These are phyloP conservation scores for Ustilago hordei DNA, from an alignment of 1,284 basidiomycete species.

Conservation along the genomic window DNA sequence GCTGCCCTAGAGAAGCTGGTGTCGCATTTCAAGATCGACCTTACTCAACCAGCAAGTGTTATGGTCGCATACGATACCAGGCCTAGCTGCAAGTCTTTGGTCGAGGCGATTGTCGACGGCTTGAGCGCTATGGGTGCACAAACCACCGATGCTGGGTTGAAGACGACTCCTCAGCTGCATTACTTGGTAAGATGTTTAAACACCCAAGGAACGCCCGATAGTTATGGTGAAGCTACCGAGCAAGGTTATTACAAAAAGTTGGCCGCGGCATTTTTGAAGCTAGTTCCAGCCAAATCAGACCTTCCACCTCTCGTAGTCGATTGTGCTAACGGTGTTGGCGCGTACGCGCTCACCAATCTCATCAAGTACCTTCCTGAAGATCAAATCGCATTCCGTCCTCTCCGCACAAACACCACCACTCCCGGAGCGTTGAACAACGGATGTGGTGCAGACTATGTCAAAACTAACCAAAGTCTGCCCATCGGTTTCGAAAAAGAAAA, in stretches of 20 bases:
- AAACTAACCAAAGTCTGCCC: slow-evolving; percentile 75
- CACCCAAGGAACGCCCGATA: slow-evolving; percentile 78
- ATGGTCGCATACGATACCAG: slow-evolving; percentile 94
- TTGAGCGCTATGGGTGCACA: slow-evolving; percentile 76
- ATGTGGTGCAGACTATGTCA: slow-evolving; percentile 97
- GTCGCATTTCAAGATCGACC: slow-evolving; percentile 79
- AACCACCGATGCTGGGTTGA: slow-evolving; percentile 76
- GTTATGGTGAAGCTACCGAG: slow-evolving; percentile 84
- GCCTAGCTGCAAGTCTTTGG: slow-evolving; percentile 85
- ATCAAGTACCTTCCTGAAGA: slow-evolving; percentile 61
- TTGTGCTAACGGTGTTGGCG: slow-evolving; percentile 97
- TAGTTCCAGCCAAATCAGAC: slow-evolving; percentile 72
- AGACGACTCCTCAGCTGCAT: slow-evolving; percentile 94
- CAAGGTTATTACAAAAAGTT: slow-evolving; percentile 90
- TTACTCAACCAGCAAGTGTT: slow-evolving; percentile 81
- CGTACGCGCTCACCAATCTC: slow-evolving; percentile 70
- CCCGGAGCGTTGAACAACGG: slow-evolving; percentile 81
- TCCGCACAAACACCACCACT: slow-evolving; percentile 72
- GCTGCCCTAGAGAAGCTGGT: slow-evolving; percentile 78
- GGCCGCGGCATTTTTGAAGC: slow-evolving; percentile 83
- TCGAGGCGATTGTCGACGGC: slow-evolving; percentile 85
- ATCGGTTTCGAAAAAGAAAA: slow-evolving; percentile 61
- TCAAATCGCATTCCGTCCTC: slow-evolving; percentile 51
- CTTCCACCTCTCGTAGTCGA: slow-evolving; percentile 80
- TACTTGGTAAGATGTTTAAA: slow-evolving; percentile 93